Evolutionary conservation across 805 yeast species (phyloP), one percentile per base, ranked within the genome.

Genomic region (Cyberlindnera euphorbiae): DNA sequence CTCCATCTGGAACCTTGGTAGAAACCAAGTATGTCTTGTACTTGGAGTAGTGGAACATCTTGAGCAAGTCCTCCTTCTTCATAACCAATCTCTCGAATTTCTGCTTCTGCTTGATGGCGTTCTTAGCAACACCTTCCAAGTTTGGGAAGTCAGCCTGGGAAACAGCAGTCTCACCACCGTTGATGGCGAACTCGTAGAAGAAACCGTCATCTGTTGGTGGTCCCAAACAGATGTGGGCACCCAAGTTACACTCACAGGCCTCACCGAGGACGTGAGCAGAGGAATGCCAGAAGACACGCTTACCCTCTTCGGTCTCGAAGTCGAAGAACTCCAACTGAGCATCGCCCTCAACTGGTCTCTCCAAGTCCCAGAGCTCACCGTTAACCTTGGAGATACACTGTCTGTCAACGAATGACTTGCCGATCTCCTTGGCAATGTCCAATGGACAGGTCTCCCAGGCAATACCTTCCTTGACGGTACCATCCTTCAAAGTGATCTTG

Each of bases 121-220:
- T 77, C 66, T 88, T 82, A 40, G 96, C 85, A 24, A 86, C 85
- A 45, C 79, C 71, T 68, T 90, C 97, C 54, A 90, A 75, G 56
- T 74, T 77, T 40, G 79, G 71, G 70, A 87, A 93, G 63, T 93
- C 97, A 31, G 75, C 71, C 58, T 82, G 90, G 33, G 88, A 68
- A 28, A 93, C 89, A 12, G 72, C 83, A 38, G 75, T 72, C 48
- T 80, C 79, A 45, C 81, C 78, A 52, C 90, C 89, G 42, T 77
- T 73, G 55, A 88, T 78, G 39, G 95, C 72, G 82, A 93, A 88
- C 61, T 93, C 98, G 64, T 93, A 93, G 69, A 90, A 93, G 67
- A 93, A 93, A 30, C 98, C 98, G 47, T 90, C 97, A 37, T 82
- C 87, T 42, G 96, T 90, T 61, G 98, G 98, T 22, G 98, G 98